These are phyloP conservation scores for Diplodia mutila DNA, from an alignment of 2,329 filamentous ascomycete species.

Conservation along the genomic window DNA sequence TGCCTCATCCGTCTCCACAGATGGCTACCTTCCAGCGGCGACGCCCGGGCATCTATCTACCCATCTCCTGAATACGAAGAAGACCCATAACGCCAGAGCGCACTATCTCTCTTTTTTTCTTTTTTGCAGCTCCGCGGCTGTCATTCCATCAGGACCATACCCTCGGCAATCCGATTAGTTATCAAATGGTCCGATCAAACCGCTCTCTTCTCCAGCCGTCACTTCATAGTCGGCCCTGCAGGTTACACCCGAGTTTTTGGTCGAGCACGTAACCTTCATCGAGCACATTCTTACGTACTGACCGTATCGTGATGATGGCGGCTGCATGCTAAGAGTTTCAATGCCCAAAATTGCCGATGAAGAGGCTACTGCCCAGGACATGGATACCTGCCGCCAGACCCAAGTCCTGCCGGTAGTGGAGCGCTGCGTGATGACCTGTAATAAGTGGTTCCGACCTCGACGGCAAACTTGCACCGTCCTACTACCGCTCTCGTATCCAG, in stretches of 20 bases:
- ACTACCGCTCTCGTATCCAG: neutral
- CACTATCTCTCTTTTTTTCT: too few species aligned
- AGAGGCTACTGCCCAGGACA: neutral
- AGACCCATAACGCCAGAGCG: neutral
- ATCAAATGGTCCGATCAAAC: neutral
- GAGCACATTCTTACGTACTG: neutral
- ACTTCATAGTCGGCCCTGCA: neutral
- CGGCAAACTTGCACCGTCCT: neutral
- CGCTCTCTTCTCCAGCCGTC: neutral
- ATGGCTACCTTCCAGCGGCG: neutral
- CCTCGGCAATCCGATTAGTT: neutral
- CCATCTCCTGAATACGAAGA: neutral
- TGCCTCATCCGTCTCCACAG: neutral
- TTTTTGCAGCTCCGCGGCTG: neutral
- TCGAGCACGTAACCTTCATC: neutral
- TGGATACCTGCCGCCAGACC: neutral
- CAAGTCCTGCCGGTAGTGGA: neutral
- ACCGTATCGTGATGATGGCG: neutral
- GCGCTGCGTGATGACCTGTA: neutral
- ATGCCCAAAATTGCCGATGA: neutral
- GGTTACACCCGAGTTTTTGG: neutral
- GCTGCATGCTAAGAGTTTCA: neutral
- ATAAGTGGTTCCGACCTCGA: neutral
- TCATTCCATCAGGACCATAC: neutral
- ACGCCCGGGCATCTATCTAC: neutral